Base-by-base conservation (phyloP, 495 filamentous ascomycete genomes). In the Baudoinia panamericana region DNA sequence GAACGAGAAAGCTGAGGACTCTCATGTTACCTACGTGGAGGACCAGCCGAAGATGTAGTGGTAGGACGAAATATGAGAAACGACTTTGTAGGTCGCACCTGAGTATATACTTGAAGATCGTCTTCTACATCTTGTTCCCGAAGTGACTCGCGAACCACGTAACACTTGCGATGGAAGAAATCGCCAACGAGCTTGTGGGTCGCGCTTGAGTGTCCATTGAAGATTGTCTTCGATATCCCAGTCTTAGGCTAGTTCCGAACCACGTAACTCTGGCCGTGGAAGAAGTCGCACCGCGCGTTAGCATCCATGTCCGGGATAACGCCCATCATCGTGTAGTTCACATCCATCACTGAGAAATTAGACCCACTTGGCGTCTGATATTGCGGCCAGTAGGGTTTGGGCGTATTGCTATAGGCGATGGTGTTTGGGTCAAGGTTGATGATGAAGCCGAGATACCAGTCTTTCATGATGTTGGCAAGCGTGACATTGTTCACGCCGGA, bases 391-490 rank as follows among this genome's bases (percentile, higher is more conserved):
- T 34, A 41, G 16, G 51, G 47, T 30, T 47, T 51, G 10, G 25
- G 16, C 10, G 31, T 37, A 4, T 38, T 42, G 2, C 46, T 50
- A 11, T 40, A 42, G 12, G 20, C 30, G 19, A 35, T 15, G 16
- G 21, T 37, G 20, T 54, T 54, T 15, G 51, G 51, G 30, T 54
- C 40, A 10, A 51, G 24, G 20, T 39, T 44, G 13, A 40, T 35
- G 3, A 50, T 38, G 57, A 87, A 87, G 10, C 58, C 63, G 13
- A 79, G 64, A n/a, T 88, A 64, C 35, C 78, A 70, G 9, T 78
- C 66, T 46, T 73, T 58, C 3, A 69, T 58, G 13, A 93, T 64
- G 28, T 73, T 68, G 1, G 68, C 52, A 3, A 81, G 67, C 15
- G 66, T 69, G 42, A 84, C 63, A 5, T 54, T 54, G 40, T 47